Evolutionary conservation across 2,329 filamentous ascomycete genomes (phyloP), one percentile per base, ranked within the genome.

Genomic region (Stemphylium beticola): DNA sequence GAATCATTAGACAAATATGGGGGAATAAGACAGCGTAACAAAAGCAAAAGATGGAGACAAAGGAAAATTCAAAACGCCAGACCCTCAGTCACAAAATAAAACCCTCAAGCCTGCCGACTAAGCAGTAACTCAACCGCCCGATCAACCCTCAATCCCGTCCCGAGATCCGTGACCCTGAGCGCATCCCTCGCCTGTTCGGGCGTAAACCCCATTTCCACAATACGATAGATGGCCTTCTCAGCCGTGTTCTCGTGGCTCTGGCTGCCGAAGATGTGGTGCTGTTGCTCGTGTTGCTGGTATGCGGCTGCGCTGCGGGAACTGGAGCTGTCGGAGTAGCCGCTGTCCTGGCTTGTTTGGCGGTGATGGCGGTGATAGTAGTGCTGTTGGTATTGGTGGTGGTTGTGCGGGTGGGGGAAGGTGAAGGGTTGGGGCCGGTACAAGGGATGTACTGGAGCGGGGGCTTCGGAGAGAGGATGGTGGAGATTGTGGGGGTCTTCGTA

Each of bases 131-230:
- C 80, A 18, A 87, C 80, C 0, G 85, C 85, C 4, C 81, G 78
- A 61, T 85, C 79, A 9, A 84, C 77, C 52, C 86, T 76, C 58
- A 87, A 74, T 0, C 83, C 83, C 58, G 85, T 82, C 0, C 85
- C 85, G 12, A 79, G 80, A 67, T 87, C 85, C 4, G 85, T 87
- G 61, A 82, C 79, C 36, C 81, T 79, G 15, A 88, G 72, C 15
- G 85, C 85, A 63, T 81, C 79, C 53, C 81, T 80, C 7, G 84
- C 85, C 58, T 85, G 78, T 15, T 79, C 78, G 14, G 80, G 74
- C 7, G 78, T 78, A 60, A 87, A 88, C 0, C 85, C 85, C 69
- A 87, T 83, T 32, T 85, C 81, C 4, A 86, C 82, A 51, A 88
- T 82, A 37, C 79, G 76, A 41, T 78, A 74, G 15, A 87, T 80